These are phyloP conservation scores for Gastrodia elata DNA, from an alignment of 106 monocot genomes.

Conservation along the genomic window DNA sequence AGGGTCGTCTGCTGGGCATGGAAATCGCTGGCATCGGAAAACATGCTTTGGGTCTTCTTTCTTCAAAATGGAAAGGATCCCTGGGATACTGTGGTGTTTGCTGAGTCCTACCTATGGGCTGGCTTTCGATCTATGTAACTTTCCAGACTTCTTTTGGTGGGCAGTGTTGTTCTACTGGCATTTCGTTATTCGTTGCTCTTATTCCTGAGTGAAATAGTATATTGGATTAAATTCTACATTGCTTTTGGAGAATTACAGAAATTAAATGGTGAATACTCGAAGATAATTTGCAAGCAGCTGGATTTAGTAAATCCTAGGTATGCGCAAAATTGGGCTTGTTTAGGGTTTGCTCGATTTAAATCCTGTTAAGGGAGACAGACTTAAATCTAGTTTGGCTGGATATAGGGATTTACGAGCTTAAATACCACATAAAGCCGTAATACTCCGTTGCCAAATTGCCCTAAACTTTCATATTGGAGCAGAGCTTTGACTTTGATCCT, in stretches of 20 bases:
- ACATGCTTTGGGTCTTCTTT: conserved; percentile 75
- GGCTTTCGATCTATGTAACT: conserved; percentile 25
- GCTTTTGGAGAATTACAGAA: background rate
- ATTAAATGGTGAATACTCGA: background rate
- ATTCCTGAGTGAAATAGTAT: background rate
- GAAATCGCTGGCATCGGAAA: conserved; percentile 47
- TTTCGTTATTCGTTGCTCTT: background rate
- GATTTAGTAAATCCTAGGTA: no score
- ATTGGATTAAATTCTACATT: background rate
- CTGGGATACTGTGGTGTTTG: conserved; percentile 59
- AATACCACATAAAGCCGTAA: no score
- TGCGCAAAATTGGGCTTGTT: no score
- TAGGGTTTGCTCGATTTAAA: no score
- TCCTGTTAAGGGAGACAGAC: no score
- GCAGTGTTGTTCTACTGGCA: background rate
- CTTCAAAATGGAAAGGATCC: conserved; percentile 53
- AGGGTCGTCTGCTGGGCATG: conserved; percentile 53
- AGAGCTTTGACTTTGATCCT: background rate
- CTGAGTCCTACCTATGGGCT: conserved; percentile 60
- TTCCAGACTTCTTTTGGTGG: background rate
- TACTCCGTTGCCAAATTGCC: no score
- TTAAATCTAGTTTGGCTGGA: no score
- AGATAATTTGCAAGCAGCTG: no score
- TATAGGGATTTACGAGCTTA: no score
- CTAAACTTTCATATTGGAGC: no score